A percentile compares a stretch with the other conserved stretches of the same genome.
These are phyloP conservation scores for Stemphylium vesicarium DNA, from an alignment of 2,329 filamentous ascomycete genomes.

Conservation along the genomic window DNA sequence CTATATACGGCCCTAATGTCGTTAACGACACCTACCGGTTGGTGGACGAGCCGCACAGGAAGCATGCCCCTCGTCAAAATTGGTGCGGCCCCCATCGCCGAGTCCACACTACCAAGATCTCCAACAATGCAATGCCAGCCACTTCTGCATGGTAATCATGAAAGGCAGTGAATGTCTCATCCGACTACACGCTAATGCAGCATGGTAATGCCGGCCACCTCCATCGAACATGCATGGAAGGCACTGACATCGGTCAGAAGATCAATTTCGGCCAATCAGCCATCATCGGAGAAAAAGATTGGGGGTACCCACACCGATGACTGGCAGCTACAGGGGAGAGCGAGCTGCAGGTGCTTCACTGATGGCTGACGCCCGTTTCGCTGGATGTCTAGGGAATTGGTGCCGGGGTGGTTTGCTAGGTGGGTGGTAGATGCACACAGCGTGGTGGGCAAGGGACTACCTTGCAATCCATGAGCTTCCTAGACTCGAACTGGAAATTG, in stretches of 20 bases:
- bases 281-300: neutral
- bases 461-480: neutral
- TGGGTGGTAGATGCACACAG: neutral
- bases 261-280: neutral
- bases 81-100: neutral
- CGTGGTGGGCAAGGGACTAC: neutral
- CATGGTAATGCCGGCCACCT: neutral
- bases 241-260: constrained; percentile 4
- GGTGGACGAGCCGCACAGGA: neutral
- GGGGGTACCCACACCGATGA: neutral
- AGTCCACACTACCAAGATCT: neutral
- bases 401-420: too few relatives aligned
- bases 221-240: constrained; percentile 4
- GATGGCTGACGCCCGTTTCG: neutral
- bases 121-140: neutral
- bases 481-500: neutral
- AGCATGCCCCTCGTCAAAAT: neutral
- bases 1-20: neutral
- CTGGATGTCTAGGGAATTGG: neutral
- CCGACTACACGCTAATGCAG: constrained; percentile 6
- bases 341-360: constrained; percentile 5
- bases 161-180: neutral
- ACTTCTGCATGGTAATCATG: neutral
- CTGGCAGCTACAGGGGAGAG: neutral
- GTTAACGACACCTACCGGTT: neutral